Conservation (phyloP, 129 eudicot genomes). For the Pulicaria dysenterica region DNA sequence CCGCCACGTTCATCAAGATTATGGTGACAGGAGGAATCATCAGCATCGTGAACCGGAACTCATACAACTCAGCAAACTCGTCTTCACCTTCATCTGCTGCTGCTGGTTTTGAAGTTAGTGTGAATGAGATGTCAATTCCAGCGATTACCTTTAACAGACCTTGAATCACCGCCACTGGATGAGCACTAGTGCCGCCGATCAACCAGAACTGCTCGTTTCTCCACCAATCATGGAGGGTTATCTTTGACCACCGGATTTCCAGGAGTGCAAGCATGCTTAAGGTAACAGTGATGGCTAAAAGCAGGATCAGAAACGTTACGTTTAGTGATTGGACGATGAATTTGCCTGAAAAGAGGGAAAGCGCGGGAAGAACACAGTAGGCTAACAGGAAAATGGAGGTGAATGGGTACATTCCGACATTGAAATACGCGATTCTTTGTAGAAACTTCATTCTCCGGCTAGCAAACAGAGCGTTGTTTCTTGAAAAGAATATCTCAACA, state of each 20-base stretch:
- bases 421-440: slow-evolving; percentile 53
- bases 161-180: slow-evolving; percentile 27
- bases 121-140: slow-evolving; percentile 58
- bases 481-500: slow-evolving; percentile 51
- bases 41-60: slow-evolving; percentile 51
- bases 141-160: slow-evolving; percentile 61
- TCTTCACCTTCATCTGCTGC: slow-evolving; percentile 61
- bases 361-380: slow-evolving; percentile 56
- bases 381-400: slow-evolving; percentile 50
- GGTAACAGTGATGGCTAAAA: slow-evolving; percentile 46
- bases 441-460: slow-evolving; percentile 47
- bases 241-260: slow-evolving; percentile 67
- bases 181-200: slow-evolving; percentile 20
- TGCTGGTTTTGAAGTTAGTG: slow-evolving; percentile 57
- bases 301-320: slow-evolving; percentile 39
- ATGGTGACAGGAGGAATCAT: slow-evolving; percentile 62
- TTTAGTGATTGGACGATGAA: slow-evolving; percentile 21
- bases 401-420: slow-evolving; percentile 58
- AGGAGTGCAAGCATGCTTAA: slow-evolving; percentile 54
- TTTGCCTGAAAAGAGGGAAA: slow-evolving; percentile 40
- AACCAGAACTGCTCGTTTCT: slow-evolving; percentile 24
- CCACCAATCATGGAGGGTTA: slow-evolving; percentile 37
- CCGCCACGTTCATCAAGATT: slow-evolving; percentile 52
- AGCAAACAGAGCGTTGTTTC: slow-evolving; percentile 50
- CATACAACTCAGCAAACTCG: slow-evolving; percentile 58